These are phyloP conservation scores for Pleurotus tuber-regium DNA, from an alignment of 768 basidiomycete genomes.

Conservation along the genomic window DNA sequence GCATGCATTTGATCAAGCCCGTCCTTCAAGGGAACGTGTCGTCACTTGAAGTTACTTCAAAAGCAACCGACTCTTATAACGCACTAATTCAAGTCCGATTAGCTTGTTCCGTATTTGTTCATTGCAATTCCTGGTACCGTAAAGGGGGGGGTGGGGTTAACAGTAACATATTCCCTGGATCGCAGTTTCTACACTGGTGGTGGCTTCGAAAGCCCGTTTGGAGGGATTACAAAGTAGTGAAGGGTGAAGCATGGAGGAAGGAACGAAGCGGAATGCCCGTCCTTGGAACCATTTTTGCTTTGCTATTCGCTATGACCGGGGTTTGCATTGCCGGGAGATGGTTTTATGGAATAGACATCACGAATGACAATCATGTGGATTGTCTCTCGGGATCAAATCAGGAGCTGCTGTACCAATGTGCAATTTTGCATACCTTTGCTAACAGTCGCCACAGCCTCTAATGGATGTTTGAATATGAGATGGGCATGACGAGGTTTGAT, in stretches of 20 bases:
- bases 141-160: conserved; percentile 24
- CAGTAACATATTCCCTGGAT: conserved; percentile 29
- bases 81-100: conserved; percentile 33
- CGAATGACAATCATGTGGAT: background rate
- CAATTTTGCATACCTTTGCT: too few species aligned
- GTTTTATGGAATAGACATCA: background rate
- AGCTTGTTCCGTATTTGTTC: conserved; percentile 28
- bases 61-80: conserved; percentile 39
- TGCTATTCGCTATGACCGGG: background rate
- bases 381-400: background rate
- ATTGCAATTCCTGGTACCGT: conserved; percentile 35
- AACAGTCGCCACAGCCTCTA: too few species aligned
- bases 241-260: conserved; percentile 1
- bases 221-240: conserved; percentile 29
- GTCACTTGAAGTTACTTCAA: conserved; percentile 33
- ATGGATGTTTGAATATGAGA: too few species aligned
- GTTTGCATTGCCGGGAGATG: background rate
- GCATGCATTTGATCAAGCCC: conserved; percentile 37
- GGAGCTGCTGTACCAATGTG: too few species aligned
- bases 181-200: conserved; percentile 33
- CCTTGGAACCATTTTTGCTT: background rate
- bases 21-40: conserved; percentile 30
- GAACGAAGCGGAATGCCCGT: background rate
- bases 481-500: too few species aligned
- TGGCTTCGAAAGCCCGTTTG: conserved; percentile 27